A percentile compares a stretch with the other conserved stretches of the same genome.
Evolutionary conservation across 78 protist genomes (phyloP).

Genomic region (Kipferlia bialata): DNA sequence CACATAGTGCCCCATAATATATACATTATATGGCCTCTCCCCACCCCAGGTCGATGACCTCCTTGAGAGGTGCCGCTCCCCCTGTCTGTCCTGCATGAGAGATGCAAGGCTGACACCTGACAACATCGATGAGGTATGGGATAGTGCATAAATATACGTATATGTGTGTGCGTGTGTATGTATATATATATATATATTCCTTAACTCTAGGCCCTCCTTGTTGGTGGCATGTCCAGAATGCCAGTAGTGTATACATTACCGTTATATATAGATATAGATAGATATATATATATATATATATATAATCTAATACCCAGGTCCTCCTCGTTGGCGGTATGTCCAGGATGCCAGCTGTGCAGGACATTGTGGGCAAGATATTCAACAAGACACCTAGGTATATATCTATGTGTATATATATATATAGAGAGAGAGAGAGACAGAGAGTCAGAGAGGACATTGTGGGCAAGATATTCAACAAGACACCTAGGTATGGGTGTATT

Average conservation of each 20-base stretch:
- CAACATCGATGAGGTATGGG: slow-evolving; percentile 78
- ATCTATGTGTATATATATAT: too few species aligned
- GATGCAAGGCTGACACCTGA: slow-evolving; percentile 66
- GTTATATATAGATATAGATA: too few species aligned
- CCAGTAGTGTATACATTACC: too few species aligned
- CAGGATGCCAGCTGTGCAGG: slow-evolving; percentile 46
- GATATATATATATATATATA: too few species aligned
- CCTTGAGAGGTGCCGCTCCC: slow-evolving; percentile 64
- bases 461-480: slow-evolving; percentile 15
- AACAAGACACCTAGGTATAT: slow-evolving; percentile 46
- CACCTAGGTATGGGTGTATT: too few species aligned
- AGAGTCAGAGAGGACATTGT: slow-evolving; percentile 62
- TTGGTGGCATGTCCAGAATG: slow-evolving; percentile 50
- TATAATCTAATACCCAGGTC: too few species aligned
- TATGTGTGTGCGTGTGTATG: too few species aligned
- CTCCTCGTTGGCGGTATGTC: slow-evolving; percentile 74
- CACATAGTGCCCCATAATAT: too few species aligned
- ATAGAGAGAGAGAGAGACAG: too few species aligned
- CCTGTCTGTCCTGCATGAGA: slow-evolving; percentile 71
- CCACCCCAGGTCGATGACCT: slow-evolving; percentile 55
- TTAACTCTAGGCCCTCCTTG: slow-evolving; percentile 90
- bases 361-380: slow-evolving; percentile 41
- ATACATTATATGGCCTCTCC: too few species aligned
- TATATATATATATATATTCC: too few species aligned
- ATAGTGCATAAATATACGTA: too few species aligned